Conservation (phyloP, 306 rosid genomes). For the Corylus americana region DNA sequence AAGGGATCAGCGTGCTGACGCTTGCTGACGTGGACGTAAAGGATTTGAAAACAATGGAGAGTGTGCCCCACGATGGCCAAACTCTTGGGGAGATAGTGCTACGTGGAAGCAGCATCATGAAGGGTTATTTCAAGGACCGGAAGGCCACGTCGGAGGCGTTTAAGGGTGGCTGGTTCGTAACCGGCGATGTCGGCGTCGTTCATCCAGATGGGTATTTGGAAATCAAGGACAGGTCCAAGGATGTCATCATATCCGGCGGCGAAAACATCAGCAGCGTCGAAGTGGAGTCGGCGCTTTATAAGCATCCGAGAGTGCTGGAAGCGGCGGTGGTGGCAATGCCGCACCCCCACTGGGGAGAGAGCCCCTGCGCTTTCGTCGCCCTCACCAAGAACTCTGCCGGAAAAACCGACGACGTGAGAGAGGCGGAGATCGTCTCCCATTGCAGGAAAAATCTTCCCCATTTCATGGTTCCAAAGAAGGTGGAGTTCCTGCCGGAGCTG, state of each 20-base stretch:
- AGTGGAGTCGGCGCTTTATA: conserved; percentile 59
- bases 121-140: conserved; percentile 70
- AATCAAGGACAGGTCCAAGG: conserved; percentile 84
- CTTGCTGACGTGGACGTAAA: conserved; percentile 77
- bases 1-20: conserved; percentile 70
- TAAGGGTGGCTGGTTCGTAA: conserved; percentile 73
- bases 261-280: conserved; percentile 91
- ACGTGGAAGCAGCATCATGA: conserved; percentile 83
- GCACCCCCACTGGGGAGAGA: conserved; percentile 85
- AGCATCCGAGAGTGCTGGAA: conserved; percentile 66
- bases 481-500: conserved; percentile 38
- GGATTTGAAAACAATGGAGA: conserved; percentile 58
- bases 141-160: conserved; percentile 53
- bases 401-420: neutral
- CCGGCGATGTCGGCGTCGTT: conserved; percentile 83
- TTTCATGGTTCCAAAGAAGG: conserved; percentile 51
- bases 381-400: conserved; percentile 24
- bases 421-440: conserved; percentile 33
- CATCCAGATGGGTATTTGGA: conserved; percentile 87
- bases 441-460: conserved; percentile 43
- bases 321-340: conserved; percentile 98
- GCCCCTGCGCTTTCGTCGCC: conserved; percentile 79
- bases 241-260: conserved; percentile 90
- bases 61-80: conserved; percentile 68
- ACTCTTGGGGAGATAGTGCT: conserved; percentile 80